phyloP scores from a whole-genome alignment of 2,329 filamentous ascomycete genomes.

The Stemphylium beticola region DNA sequence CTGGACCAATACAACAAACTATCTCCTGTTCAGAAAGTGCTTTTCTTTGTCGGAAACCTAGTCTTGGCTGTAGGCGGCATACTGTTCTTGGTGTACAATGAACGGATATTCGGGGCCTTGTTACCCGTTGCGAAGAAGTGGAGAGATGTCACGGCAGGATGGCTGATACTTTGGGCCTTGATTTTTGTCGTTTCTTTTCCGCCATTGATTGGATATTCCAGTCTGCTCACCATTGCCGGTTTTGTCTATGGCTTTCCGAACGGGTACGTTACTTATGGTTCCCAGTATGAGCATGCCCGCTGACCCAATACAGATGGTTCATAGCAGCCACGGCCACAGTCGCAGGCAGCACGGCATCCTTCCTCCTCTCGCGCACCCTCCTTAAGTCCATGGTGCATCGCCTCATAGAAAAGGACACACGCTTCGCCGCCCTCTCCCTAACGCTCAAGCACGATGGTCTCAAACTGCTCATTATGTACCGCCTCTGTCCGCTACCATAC shows the following conservation, averaged over 20 bases:
- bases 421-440: conserved; percentile 86
- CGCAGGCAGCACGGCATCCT: conserved; percentile 77
- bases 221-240: conserved; percentile 71
- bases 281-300: conserved; percentile 19
- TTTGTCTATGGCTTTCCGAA: conserved; percentile 75
- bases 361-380: conserved; percentile 79
- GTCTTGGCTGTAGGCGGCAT: conserved; percentile 64
- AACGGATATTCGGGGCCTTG: conserved; percentile 78
- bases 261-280: conserved; percentile 60
- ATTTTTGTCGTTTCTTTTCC: conserved; percentile 83
- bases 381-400: conserved; percentile 79
- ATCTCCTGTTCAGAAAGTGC: conserved; percentile 66
- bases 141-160: conserved; percentile 74
- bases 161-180: conserved; percentile 75
- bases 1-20: conserved; percentile 62
- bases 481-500: conserved; percentile 91
- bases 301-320: conserved; percentile 70
- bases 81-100: conserved; percentile 77
- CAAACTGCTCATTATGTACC: conserved; percentile 86
- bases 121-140: conserved; percentile 76
- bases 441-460: conserved; percentile 90
- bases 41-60: conserved; percentile 61
- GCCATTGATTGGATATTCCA: conserved; percentile 85
- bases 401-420: conserved; percentile 79
- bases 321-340: conserved; percentile 81